Evolutionary conservation across 305 asterid genomes (phyloP), one percentile per base, ranked within the genome.

Genomic region (Plantago coronopus): DNA sequence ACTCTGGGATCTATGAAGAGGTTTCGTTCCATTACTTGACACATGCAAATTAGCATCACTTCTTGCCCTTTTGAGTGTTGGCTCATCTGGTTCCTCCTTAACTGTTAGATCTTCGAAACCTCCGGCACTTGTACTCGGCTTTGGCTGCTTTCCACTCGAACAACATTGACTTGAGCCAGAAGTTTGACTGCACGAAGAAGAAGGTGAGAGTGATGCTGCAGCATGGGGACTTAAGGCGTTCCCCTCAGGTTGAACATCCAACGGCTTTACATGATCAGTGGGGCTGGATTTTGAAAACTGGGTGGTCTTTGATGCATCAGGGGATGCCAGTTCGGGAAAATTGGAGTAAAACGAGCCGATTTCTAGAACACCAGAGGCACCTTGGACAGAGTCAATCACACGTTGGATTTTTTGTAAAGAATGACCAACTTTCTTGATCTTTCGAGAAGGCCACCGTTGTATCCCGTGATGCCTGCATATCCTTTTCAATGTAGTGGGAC

Each of bases 401-500:
- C 83, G 94, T 64, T 82, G 96, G 75, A 93, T 89, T 72, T 93
- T 89, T 65, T 85, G 82, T 37, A 89, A 71, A 18, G 98, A 86
- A 77, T 85, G 96, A 0, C 96, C 98, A 10, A 91, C 98, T 66
- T 91, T 91, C 85, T 89, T 93, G 76, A 93, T 83, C 76, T 79
- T 89, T 37, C 96, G 78, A 65, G 96, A 93, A 63, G 98, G 98
- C 98, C 98, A 93, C 18, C 96, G 95, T 57, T 81, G 85, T 44
- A 93, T 89, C 17, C 97, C 97, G 25, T 87, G 86, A 51, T 82
- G 94, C 75, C 98, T 76, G 83, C 98, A 93, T 83, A 93, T 89
- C 83, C 97, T 81, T 87, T 93, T 93, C 86, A 93, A 76, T 5
- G 98, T 93, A 18, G 98, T 93, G 15, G 97, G 97, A 63, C 98